Conservation (phyloP, 2,329 filamentous ascomycete genomes). For the Aspergillus pseudoviridinutans region DNA sequence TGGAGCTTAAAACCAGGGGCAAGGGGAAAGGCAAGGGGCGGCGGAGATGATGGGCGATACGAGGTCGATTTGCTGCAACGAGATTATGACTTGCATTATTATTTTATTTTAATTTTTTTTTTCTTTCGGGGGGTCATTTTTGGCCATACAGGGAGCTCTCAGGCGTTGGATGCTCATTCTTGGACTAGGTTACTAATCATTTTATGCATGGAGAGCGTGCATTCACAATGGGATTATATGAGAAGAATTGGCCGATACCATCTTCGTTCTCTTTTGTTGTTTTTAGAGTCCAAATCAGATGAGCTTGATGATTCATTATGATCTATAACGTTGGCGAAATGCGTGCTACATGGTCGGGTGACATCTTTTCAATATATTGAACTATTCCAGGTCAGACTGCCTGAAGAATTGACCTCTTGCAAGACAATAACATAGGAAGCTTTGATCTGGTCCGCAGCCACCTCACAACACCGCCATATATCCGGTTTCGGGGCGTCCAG, state of each 20-base stretch:
- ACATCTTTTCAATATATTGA: neutral
- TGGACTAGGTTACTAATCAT: neutral
- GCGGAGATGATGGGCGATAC: conserved; percentile 11
- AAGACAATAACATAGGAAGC: no score
- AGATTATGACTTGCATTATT: neutral
- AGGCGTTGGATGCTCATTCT: neutral
- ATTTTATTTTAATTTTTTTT: neutral
- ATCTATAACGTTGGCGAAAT: neutral
- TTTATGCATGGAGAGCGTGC: neutral
- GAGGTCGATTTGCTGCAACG: neutral
- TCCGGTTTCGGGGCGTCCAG: no score
- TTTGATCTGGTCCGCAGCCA: no score
- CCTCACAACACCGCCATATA: no score
- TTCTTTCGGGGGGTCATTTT: neutral
- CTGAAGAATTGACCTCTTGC: no score
- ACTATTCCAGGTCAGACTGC: neutral
- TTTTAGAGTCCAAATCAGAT: neutral
- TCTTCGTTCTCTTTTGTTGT: neutral
- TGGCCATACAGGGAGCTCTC: neutral
- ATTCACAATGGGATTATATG: neutral
- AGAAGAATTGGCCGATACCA: neutral
- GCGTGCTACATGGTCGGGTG: neutral
- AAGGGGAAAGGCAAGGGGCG: conserved; percentile 34
- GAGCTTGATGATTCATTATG: neutral
- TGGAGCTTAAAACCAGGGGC: conserved; percentile 39